Evolutionary conservation across 2,329 filamentous ascomycete genomes (phyloP).

Genomic region (Lecanicillium sp.): DNA sequence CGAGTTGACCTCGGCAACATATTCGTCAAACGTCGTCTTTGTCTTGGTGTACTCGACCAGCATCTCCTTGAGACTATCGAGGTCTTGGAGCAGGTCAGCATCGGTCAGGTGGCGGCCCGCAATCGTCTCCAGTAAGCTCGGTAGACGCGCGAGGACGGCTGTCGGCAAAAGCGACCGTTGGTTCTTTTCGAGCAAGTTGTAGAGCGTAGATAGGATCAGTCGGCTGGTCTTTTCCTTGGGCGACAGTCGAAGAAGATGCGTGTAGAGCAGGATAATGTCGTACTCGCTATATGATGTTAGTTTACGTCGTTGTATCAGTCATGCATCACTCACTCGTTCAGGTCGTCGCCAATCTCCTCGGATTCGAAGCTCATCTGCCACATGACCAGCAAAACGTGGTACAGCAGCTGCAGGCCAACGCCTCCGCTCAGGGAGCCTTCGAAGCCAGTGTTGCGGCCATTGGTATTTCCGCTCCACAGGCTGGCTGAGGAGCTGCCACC

Average conservation of each 20-base stretch:
- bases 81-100: slow-evolving; percentile 55
- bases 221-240: slow-evolving; percentile 98
- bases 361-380: slow-evolving; percentile 98
- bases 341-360: slow-evolving; percentile 59
- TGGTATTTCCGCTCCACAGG: slow-evolving; percentile 51
- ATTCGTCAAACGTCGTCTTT: slow-evolving; percentile 78
- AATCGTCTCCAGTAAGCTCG: slow-evolving; percentile 55
- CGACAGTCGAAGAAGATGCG: slow-evolving; percentile 83
- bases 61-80: slow-evolving; percentile 53
- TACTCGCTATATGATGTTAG: slow-evolving; percentile 60
- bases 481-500: slow-evolving; percentile 55
- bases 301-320: background rate
- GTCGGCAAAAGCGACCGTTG: slow-evolving; percentile 69
- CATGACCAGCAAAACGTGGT: slow-evolving; percentile 85
- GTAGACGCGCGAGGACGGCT: slow-evolving; percentile 79
- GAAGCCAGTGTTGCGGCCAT: slow-evolving; percentile 50
- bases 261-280: slow-evolving; percentile 85
- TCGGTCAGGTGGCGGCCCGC: slow-evolving; percentile 55
- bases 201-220: slow-evolving; percentile 78
- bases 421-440: slow-evolving; percentile 65
- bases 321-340: slow-evolving; percentile 66
- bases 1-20: slow-evolving; percentile 76
- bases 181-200: slow-evolving; percentile 71
- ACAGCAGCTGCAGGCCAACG: slow-evolving; percentile 85
- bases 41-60: slow-evolving; percentile 61